Evolutionary conservation across 495 filamentous ascomycete species (phyloP), one percentile per base, ranked within the genome.

Genomic region (Eremomyces bilateralis): DNA sequence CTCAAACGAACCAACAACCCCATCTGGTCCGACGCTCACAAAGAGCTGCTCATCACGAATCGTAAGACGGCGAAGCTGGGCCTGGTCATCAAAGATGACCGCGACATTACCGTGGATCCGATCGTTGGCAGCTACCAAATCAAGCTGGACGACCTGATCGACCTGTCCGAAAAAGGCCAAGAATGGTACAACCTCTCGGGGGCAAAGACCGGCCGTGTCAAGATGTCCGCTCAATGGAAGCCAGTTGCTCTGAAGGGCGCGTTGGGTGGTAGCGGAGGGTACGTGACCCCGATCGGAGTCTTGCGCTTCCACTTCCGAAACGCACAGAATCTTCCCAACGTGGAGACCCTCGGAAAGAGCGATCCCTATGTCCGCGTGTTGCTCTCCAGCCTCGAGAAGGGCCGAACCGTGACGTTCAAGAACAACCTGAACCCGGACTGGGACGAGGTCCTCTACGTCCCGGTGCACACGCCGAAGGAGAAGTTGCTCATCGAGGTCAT

Each of bases 1-100:
- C 63, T 93, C 40, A 95, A 94, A 64, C 76, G 85, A 20, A 93
- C 80, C 36, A 99, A 95, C 59, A 83, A 88, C 48, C 88, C 88
- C 4, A 75, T 94, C 40, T 99, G 79, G 69, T 76, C 82, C 24
- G 69, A 92, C 48, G 77, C 76, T 1, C 74, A 73, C 38, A 91
- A 91, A 57, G 88, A 95, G 47, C 65, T 95, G 42, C 64, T 99
- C 36, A 76, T 99, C 46, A 93, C 83, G 0, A 80, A 99, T 49
- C 71, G 80, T 25, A 93, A 84, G 62, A 68, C 61, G 45, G 83
- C 84, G 29, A 83, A 76, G 42, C 64, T 99, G 30, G 90, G 84
- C 35, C 56, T 95, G 34, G 74, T 80, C 13, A 74, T 99, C 61
- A 99, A 92, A 56, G 88, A 99, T 47, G 88, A 95, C 44, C 67